A percentile compares a stretch with the other conserved stretches of the same genome.
These are phyloP conservation scores for Collybia nuda DNA, from an alignment of 768 basidiomycete genomes.

Conservation along the genomic window DNA sequence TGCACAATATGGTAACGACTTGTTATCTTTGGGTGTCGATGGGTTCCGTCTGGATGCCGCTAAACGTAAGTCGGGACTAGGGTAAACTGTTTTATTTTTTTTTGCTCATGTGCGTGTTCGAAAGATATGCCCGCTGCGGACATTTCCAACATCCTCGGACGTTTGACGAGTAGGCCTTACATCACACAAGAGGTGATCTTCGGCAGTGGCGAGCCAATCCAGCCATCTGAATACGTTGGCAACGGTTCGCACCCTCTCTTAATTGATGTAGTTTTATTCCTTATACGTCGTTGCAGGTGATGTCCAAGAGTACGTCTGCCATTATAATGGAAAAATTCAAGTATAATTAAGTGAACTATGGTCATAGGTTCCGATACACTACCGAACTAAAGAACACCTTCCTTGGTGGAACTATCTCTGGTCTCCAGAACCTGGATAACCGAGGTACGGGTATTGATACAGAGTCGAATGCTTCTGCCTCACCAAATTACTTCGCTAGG, in stretches of 20 bases:
- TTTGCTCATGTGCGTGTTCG: background rate
- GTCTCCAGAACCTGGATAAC: constrained; percentile 49
- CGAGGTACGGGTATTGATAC: constrained; percentile 31
- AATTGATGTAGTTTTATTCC: background rate
- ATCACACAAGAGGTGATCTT: constrained; percentile 68
- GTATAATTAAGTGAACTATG: background rate
- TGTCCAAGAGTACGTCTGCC: constrained; percentile 58
- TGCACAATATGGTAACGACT: constrained; percentile 57
- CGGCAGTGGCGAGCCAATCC: constrained; percentile 48
- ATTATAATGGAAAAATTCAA: background rate
- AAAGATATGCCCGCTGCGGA: constrained; percentile 55
- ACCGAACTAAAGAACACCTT: constrained; percentile 52
- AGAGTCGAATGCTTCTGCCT: background rate
- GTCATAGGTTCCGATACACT: constrained; percentile 57
- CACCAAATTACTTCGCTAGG: constrained; percentile 29
- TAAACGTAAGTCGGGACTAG: constrained; percentile 43
- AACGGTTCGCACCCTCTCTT: constrained; percentile 36
- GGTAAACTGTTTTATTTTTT: background rate
- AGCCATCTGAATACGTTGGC: constrained; percentile 53
- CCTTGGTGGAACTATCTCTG: constrained; percentile 46
- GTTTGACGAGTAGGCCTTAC: constrained; percentile 44
- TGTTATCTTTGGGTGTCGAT: constrained; percentile 60
- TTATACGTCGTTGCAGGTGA: constrained; percentile 35
- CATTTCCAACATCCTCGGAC: constrained; percentile 51
- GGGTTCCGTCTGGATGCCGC: constrained; percentile 65